Evolutionary conservation across 176 grass and related monocot species (phyloP), one percentile per base, ranked within the genome.

Genomic region (Oryza meridionalis): DNA sequence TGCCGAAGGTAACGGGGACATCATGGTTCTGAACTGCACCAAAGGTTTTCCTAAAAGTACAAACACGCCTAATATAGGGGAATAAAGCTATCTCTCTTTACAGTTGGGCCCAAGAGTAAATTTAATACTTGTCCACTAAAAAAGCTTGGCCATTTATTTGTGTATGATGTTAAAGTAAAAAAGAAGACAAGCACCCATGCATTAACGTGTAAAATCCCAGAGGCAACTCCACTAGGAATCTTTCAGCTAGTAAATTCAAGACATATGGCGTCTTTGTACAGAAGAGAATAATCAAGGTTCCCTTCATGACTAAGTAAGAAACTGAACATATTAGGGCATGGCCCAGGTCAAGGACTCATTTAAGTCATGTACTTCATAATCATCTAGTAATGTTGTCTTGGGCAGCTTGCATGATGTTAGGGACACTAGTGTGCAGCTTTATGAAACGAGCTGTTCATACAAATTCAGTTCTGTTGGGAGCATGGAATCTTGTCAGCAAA

Each of bases 11-110:
- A 89, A 53, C 8, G 15, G 77, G 22, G 62, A 40, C 0, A 76
- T 76, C 81, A 62, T 84, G 81, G 47, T 58, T 69, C 17, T 38
- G 51, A 64, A 81, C 59, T 81, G 21, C 46, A 31, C 8, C 35
- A 75, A 58, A 81, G 4, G 35, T 76, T 69, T 78, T 81, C 33
- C 7, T 76, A 31, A 21, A 47, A 76, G 50, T 35, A 43, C 13
- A 14, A 61, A 44, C 21, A 79, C 32, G 7, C 19, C 16, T 44
- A 46, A 35, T 19, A 5, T 25, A 50, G n/a, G 31, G n/a, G 4
- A 49, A 61, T 82, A 82, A 75, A 59, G 46, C 9, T 33, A 25
- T 43, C 79, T 59, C 40, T 29, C 22, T 62, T 24, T 62, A 62
- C 11, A 62, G 58, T 62, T 62, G 58, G 49, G 16, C 9, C 72